Percentiles rank a stretch among this genome's conserved stretches.
These are phyloP conservation scores for Plasmodium gaboni DNA, from an alignment of 169 alveolate species.

Conservation along the genomic window DNA sequence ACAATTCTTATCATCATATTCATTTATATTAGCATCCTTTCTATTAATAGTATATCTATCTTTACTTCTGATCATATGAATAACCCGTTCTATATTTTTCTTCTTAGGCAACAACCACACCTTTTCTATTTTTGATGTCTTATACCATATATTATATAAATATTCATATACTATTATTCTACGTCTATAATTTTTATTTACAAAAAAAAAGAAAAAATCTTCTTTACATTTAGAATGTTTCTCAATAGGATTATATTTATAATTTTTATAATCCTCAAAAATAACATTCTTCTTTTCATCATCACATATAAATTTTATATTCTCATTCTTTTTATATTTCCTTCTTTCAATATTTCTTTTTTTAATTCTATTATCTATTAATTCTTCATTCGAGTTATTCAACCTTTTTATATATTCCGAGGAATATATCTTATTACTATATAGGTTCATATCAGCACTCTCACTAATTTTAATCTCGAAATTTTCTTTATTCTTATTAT, in stretches of 20 bases:
- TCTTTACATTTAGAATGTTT: conserved; percentile 35
- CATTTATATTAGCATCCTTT: not conserved
- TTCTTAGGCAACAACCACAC: conserved; percentile 35
- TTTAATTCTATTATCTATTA: not conserved
- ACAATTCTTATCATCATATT: not conserved
- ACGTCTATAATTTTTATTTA: conserved; percentile 12
- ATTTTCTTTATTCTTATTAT: not conserved
- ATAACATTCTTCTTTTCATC: no score
- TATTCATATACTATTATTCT: conserved; percentile 34
- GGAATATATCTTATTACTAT: not conserved
- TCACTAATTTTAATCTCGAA: not conserved
- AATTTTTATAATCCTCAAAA: not conserved
- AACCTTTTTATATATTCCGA: not conserved
- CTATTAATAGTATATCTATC: not conserved
- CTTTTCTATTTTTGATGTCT: conserved; percentile 38
- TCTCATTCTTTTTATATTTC: not conserved
- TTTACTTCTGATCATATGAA: not conserved
- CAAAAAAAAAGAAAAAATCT: conserved; percentile 65
- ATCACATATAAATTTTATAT: not conserved
- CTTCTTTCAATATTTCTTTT: not conserved
- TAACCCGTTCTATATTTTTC: conserved; percentile 6
- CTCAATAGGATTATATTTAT: not conserved
- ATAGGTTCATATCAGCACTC: not conserved
- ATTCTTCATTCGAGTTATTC: not conserved
- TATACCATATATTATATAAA: conserved; percentile 29